Base-by-base conservation (phyloP, 2,329 filamentous ascomycete genomes). In the Verticillium nonalfalfae region DNA sequence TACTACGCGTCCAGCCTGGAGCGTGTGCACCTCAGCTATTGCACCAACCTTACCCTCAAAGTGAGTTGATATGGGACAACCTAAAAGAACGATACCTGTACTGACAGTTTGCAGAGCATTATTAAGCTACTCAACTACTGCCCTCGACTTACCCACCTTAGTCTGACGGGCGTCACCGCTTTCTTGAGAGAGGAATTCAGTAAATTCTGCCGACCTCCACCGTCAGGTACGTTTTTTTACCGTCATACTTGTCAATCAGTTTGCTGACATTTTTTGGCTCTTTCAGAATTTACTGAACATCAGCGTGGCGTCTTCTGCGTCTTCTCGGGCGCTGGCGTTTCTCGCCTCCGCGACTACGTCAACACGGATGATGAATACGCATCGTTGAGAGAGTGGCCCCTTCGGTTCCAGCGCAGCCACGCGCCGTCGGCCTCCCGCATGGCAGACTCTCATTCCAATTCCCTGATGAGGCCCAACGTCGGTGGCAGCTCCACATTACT, bases 221-320 rank as follows among this genome's bases (percentile, higher is more conserved):
- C 95, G 40, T 76, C 83, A 63, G 88, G 88, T 89, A 79, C 66
- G 79, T n/a, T 64, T 31, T 18, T 15, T 35, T n/a, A 57, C 10
- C n/a, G 35, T 21, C 59, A n/a, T 15, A 10, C 15, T n/a, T 21
- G n/a, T 9, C 26, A 9, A 56, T 31, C 9, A 26, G 18, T 11
- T 60, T 61, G 58, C 72, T 77, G 60, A 77, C 63, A 26, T n/a
- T 11, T 6, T 7, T 9, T n/a, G 26, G 3, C 4, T 26, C 3
- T 26, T 15, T 3, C 61, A 87, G 95, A 98, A 75, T 99, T 99
- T 73, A 98, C 93, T 18, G 90, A 94, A 56, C 93, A 97, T 71
- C 95, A 99, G 74, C 87, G 95, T 65, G 89, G 94, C 59, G 92
- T 98, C 7, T 99, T 99, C 73, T 99, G 95, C 71, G 95, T 99